Percentiles rank a stretch among this genome's conserved stretches.
These are phyloP conservation scores for Talaromyces atroroseus DNA, from an alignment of 2,329 filamentous ascomycete species.

Conservation along the genomic window DNA sequence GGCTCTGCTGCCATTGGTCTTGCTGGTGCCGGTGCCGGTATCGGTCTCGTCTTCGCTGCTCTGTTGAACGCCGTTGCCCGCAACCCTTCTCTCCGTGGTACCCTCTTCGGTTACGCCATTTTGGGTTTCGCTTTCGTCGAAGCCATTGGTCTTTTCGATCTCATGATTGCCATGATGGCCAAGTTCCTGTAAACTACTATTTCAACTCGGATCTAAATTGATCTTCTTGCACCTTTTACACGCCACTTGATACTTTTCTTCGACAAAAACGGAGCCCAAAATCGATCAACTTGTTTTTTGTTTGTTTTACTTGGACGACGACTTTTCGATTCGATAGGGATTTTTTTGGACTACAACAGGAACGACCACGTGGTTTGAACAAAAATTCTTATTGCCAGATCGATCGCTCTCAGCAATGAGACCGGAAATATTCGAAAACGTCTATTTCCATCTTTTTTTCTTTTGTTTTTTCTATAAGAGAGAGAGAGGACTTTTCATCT, in stretches of 20 bases:
- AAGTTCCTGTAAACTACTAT: slow-evolving; percentile 59
- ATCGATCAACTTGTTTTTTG: slow-evolving; percentile 1
- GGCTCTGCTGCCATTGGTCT: slow-evolving; percentile 86
- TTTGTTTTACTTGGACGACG: slow-evolving; percentile 6
- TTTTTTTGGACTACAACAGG: neutral
- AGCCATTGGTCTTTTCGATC: slow-evolving; percentile 71
- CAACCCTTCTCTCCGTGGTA: slow-evolving; percentile 89
- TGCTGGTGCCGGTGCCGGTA: slow-evolving; percentile 89
- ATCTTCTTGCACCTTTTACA: neutral
- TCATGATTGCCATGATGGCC: slow-evolving; percentile 91
- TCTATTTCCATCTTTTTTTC: slow-evolving; percentile 4
- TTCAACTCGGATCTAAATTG: neutral
- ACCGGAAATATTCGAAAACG: neutral
- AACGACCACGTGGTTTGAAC: neutral
- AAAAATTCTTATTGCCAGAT: neutral
- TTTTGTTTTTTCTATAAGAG: slow-evolving; percentile 1
- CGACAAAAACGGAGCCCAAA: neutral
- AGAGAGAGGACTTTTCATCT: neutral
- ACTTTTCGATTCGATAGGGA: slow-evolving; percentile 3
- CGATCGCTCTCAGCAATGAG: slow-evolving; percentile 1
- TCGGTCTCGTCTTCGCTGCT: slow-evolving; percentile 87
- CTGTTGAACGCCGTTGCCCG: slow-evolving; percentile 85
- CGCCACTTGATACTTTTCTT: neutral
- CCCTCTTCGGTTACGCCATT: slow-evolving; percentile 96
- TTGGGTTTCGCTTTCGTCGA: slow-evolving; percentile 93